Evolutionary conservation across 306 rosid species (phyloP), one percentile per base, ranked within the genome.

Genomic region (Abrus precatorius): DNA sequence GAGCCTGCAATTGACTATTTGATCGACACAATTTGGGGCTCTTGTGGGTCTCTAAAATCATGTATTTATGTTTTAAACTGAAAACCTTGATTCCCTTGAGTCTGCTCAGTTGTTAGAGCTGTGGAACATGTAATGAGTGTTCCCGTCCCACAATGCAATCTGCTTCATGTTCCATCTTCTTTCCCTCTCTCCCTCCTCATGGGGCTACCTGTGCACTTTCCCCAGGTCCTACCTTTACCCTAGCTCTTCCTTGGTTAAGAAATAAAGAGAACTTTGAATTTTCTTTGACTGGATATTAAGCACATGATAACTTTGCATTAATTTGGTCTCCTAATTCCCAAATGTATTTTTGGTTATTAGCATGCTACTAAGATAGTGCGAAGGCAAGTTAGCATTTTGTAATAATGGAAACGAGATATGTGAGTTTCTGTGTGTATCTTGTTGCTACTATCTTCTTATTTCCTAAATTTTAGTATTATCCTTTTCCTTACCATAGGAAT

Each of bases 31-130:
- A 29, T 1, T 41, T 5, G 69, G 56, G 27, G 60, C 12, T 28
- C 69, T 3, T 56, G 56, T 61, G 6, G 68, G 43, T 43, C 33
- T 54, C 54, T 28, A 2, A 44, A 43, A 5, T 2, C 69, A 13
- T 28, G 59, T 47, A 74, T 59, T 29, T 44, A 54, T 29, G 34
- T 13, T 59, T 74, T 75, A 60, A 49, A 54, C 13, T 44, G 30
- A 60, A 54, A 54, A n/a, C 5, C 1, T 49, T 54, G 60, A 30
- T 54, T 8, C 48, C 60, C 7, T 9, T 5, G 30, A 54, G 29
- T 20, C 14, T 36, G 48, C 48, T 44, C 48, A 6, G 2, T n/a
- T 20, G 9, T 30, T 54, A 54, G 32, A 14, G 3, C 1, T 11
- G 55, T 49, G 55, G 55, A 54, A n/a, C 11, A 54, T 20, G 48